Percentiles rank a stretch among this genome's conserved stretches.
phyloP scores from a whole-genome alignment of 2,329 filamentous ascomycete species.

The Colletotrichum aenigma region DNA sequence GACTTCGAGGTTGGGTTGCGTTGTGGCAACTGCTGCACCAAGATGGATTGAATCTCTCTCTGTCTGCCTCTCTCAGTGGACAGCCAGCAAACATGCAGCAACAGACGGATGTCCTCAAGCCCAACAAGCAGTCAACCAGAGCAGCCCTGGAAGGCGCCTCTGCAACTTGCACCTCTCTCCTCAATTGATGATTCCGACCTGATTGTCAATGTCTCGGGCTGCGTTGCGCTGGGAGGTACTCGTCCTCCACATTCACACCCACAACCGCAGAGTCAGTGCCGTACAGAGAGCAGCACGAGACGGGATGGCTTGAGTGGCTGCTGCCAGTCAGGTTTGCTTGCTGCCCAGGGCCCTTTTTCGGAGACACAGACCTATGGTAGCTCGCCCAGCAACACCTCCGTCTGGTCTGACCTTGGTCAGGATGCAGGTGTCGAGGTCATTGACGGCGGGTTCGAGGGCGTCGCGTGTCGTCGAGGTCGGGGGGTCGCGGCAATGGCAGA shows the following conservation, averaged over 20 bases:
- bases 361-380: slow-evolving; percentile 42
- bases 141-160: neutral
- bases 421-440: slow-evolving; percentile 13
- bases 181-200: neutral
- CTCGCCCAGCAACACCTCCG: slow-evolving; percentile 32
- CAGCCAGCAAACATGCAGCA: neutral
- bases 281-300: neutral
- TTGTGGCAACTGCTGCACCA: neutral
- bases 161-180: neutral
- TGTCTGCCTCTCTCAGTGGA: neutral
- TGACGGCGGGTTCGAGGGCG: neutral
- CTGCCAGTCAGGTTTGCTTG: neutral
- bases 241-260: neutral
- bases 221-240: slow-evolving; percentile 8
- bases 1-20: neutral
- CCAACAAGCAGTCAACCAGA: neutral
- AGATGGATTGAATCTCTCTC: neutral
- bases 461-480: neutral
- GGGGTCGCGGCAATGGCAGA: neutral
- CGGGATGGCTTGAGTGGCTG: neutral
- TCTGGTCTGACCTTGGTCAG: slow-evolving; percentile 4
- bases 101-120: neutral
- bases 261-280: neutral
- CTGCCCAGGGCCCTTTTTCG: neutral
- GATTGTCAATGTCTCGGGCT: slow-evolving; percentile 7